Conservation (phyloP, 1,284 basidiomycete species). For the Prillingera fragicola region DNA sequence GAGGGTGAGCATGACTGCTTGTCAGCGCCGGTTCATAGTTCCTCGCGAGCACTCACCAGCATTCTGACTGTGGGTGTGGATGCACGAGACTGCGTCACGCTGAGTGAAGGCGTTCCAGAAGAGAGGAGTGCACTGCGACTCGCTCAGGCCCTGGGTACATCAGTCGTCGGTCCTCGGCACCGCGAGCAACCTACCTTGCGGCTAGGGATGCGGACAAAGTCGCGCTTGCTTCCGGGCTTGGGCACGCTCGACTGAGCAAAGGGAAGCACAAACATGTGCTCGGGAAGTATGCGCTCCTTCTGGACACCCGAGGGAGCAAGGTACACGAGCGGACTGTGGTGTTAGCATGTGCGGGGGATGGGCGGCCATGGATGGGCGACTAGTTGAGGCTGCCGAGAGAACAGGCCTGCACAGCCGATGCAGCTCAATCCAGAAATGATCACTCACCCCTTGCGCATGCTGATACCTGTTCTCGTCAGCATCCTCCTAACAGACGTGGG, state of each 20-base stretch:
- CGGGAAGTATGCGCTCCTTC: constrained; percentile 73
- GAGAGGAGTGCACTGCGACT: constrained; percentile 77
- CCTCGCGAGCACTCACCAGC: constrained; percentile 47
- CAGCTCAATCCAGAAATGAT: neutral
- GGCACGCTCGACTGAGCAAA: constrained; percentile 59
- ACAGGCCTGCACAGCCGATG: neutral
- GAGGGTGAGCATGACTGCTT: constrained; percentile 67
- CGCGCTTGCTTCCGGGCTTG: constrained; percentile 60
- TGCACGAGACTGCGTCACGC: constrained; percentile 69
- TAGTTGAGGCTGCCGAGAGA: neutral
- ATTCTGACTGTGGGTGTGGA: constrained; percentile 80
- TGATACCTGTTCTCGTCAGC: constrained; percentile 52
- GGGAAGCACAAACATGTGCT: constrained; percentile 78
- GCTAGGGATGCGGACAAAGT: constrained; percentile 66
- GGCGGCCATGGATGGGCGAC: neutral
- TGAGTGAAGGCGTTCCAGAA: constrained; percentile 85
- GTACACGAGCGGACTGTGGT: constrained; percentile 67
- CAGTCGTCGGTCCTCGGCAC: neutral
- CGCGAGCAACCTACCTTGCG: constrained; percentile 45
- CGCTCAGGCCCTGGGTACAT: constrained; percentile 54
- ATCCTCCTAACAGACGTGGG: neutral
- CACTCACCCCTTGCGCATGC: constrained; percentile 63
- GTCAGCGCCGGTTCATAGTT: neutral
- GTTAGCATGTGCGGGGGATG: neutral
- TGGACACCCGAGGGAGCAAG: constrained; percentile 83